Conservation (phyloP, 139 green algal genomes). For the Nannochloris sp. region DNA sequence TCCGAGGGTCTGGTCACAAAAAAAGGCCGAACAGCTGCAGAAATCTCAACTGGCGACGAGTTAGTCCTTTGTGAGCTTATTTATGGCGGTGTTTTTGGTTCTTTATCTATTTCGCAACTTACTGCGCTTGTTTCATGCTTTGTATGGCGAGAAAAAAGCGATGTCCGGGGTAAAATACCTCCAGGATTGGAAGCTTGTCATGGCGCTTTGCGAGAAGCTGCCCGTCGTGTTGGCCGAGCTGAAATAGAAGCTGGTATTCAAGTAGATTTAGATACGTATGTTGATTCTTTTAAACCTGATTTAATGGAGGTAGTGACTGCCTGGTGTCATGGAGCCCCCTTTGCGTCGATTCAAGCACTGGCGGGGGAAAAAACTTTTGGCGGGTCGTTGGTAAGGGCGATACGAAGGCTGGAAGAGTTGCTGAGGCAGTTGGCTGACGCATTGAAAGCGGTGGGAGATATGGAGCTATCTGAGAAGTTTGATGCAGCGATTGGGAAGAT, state of each 20-base stretch:
- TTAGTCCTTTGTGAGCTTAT: conserved; percentile 74
- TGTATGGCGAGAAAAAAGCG: conserved; percentile 58
- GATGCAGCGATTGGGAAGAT: conserved; percentile 29
- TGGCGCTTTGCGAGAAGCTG: conserved; percentile 43
- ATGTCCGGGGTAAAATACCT: conserved; percentile 39
- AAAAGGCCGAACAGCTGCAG: conserved; percentile 54
- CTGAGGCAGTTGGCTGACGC: conserved; percentile 54
- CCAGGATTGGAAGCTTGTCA: conserved; percentile 42
- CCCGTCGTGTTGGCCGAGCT: conserved; percentile 40
- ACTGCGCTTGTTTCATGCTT: conserved; percentile 60
- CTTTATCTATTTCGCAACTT: conserved; percentile 44
- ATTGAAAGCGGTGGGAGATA: conserved; percentile 29
- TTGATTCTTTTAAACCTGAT: conserved; percentile 56
- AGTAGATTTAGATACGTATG: conserved; percentile 57
- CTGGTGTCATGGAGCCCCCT: conserved; percentile 55
- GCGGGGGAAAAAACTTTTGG: conserved; percentile 2
- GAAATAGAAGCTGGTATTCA: conserved; percentile 46
- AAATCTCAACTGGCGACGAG: conserved; percentile 60
- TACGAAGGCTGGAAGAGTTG: conserved; percentile 73
- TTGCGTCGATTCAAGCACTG: conserved; percentile 50
- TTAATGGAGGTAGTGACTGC: conserved; percentile 61
- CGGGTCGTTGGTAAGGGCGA: conserved; percentile 64
- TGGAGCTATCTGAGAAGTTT: conserved; percentile 29
- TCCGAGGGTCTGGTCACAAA: conserved; percentile 50
- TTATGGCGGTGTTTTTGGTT: conserved; percentile 59